Evolutionary conservation across 805 yeast genomes (phyloP), one percentile per base, ranked within the genome.

Genomic region (Novakomyces olei): DNA sequence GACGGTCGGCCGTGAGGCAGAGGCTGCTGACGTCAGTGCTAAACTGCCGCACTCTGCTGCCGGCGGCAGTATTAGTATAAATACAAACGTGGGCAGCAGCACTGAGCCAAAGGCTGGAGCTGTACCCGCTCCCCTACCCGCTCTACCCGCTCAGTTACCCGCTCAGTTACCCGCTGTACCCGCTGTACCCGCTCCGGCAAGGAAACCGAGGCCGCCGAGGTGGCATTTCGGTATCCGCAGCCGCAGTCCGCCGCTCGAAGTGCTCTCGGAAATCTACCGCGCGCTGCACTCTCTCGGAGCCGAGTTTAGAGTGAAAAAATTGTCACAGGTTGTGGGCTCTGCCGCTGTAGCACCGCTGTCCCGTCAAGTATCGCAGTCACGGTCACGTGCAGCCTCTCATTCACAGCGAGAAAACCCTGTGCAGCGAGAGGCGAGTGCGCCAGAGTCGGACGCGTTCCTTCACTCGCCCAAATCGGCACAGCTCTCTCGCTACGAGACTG

Each of bases 171-270:
- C 95, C 98, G 3, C 80, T 85, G 39, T 78, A 85, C 63, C 54
- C 19, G 55, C 54, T 30, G 65, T 66, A 1, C 58, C 57, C 27
- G 55, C 68, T 5, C 63, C 70, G 33, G 54, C 66, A 0, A 50
- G 51, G 39, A 49, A 53, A 36, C 44, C 48, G 25, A 43, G 48
- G 19, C 57, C 17, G 54, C 79, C 93, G 5, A 71, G 92, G 53
- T 88, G 98, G 98, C 98, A 88, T 59, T 88, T 88, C 49, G 98
- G 98, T 41, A 88, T 88, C 38, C 64, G 98, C 49, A 80, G 94
- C 5, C 65, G 95, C 45, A 79, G 94, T 1, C 88, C 88, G 49
- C 96, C 98, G 22, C 61, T 88, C 44, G 98, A 88, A 52, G 98
- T 88, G 3, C 88, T 88, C 96, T 94, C 95, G 18, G 98, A 88